phyloP scores from a whole-genome alignment of 192 early-diverging fungal species.

The Glomus cerebriforme region DNA sequence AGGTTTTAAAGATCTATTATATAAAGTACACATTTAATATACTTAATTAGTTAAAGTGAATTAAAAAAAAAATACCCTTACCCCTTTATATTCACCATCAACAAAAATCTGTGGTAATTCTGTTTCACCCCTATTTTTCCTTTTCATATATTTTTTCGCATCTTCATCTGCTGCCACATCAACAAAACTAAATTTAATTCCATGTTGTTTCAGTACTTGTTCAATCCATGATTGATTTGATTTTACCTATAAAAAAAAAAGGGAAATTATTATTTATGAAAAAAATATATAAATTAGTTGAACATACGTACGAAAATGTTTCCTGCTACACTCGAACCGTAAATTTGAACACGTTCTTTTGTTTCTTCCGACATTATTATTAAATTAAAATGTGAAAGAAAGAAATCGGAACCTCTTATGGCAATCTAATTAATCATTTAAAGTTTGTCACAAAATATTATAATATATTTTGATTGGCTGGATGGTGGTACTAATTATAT shows the following conservation, averaged over 20 bases:
- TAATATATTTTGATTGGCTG: too few relatives aligned
- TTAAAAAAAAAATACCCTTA: slow-evolving; percentile 13
- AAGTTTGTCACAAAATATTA: too few relatives aligned
- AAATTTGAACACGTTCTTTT: slow-evolving; percentile 21
- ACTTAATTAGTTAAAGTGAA: too few relatives aligned
- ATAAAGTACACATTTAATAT: too few relatives aligned
- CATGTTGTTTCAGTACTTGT: slow-evolving; percentile 1
- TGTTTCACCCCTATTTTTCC: slow-evolving; percentile 14
- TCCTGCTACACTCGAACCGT: slow-evolving; percentile 31
- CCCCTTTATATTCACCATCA: slow-evolving; percentile 27
- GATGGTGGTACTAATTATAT: too few relatives aligned
- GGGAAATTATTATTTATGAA: not conserved
- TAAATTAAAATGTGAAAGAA: too few relatives aligned
- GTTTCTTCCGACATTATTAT: slow-evolving; percentile 12
- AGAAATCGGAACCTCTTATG: too few relatives aligned
- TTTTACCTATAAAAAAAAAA: slow-evolving; percentile 20
- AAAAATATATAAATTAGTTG: not conserved
- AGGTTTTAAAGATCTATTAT: not conserved
- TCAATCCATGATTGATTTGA: slow-evolving; percentile 27
- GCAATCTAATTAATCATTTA: too few relatives aligned
- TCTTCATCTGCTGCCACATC: slow-evolving; percentile 29
- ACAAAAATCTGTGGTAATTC: slow-evolving; percentile 31
- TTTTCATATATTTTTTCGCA: slow-evolving; percentile 31
- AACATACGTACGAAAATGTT: slow-evolving; percentile 21
- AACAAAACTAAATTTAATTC: slow-evolving; percentile 21